Percentiles rank a stretch among this genome's conserved stretches.
Evolutionary conservation across 2,329 filamentous ascomycete genomes (phyloP).

Genomic region (Pseudocercospora pini-densiflorae): DNA sequence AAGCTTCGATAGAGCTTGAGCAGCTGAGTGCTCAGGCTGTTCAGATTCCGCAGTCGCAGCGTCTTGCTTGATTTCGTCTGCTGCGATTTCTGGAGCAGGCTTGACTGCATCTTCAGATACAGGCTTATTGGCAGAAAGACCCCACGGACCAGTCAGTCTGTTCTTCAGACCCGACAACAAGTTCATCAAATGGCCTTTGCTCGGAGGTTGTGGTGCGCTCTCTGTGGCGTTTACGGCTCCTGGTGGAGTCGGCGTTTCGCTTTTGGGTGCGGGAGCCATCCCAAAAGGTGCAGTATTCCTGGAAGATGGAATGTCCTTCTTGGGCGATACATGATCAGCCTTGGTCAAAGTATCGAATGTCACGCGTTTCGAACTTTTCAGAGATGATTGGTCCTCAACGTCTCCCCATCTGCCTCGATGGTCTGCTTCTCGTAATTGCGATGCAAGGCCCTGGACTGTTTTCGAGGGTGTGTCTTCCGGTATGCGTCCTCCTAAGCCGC

Average conservation of each 20-base stretch:
- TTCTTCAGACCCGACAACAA: neutral
- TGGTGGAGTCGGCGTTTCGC: neutral
- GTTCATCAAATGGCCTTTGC: neutral
- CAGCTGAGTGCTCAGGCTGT: neutral
- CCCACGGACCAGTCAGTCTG: neutral
- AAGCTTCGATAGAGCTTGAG: neutral
- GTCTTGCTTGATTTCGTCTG: neutral
- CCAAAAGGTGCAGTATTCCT: neutral
- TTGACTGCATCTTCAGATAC: neutral
- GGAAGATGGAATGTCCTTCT: slow-evolving; percentile 6
- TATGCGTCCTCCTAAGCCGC: slow-evolving; percentile 10
- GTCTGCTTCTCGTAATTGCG: neutral
- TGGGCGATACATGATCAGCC: slow-evolving; percentile 17
- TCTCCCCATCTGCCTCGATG: slow-evolving; percentile 9
- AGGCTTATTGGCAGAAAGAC: neutral
- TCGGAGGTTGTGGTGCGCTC: neutral
- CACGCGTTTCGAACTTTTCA: slow-evolving; percentile 4
- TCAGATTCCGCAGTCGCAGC: neutral
- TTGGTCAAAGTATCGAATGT: slow-evolving; percentile 15
- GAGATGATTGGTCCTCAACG: neutral
- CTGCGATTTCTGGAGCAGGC: neutral
- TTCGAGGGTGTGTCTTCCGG: neutral
- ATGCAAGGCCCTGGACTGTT: neutral
- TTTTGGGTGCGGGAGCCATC: neutral
- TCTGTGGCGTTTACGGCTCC: neutral